Percentiles rank a stretch among this genome's conserved stretches.
Evolutionary conservation across 352 stramenopile genomes (phyloP).

Genomic region (Thraustotheca clavata): DNA sequence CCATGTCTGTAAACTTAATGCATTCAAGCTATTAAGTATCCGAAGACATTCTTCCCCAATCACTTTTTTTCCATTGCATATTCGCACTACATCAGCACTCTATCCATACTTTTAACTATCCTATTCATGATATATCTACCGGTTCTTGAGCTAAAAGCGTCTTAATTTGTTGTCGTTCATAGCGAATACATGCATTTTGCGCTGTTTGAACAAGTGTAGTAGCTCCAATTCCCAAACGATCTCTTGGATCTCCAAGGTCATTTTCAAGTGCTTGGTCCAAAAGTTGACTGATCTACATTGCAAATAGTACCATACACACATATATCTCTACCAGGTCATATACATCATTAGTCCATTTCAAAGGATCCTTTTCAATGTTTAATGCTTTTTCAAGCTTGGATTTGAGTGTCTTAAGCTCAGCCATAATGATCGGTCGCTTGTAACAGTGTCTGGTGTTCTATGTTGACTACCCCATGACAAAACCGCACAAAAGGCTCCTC

Average conservation of each 20-base stretch:
- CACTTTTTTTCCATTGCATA: slow-evolving; percentile 16
- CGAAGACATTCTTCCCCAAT: slow-evolving; percentile 10
- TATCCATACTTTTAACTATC: background rate
- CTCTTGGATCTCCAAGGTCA: slow-evolving; percentile 2
- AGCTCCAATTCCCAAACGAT: slow-evolving; percentile 6
- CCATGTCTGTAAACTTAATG: background rate
- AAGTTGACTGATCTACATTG: background rate
- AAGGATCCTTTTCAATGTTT: background rate
- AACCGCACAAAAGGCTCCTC: too few relatives aligned
- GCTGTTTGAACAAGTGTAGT: slow-evolving; percentile 9
- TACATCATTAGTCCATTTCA: slow-evolving; percentile 6
- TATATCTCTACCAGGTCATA: background rate
- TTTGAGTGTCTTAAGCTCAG: slow-evolving; percentile 3
- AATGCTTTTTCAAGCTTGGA: slow-evolving; percentile 8
- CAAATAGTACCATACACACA: too few relatives aligned
- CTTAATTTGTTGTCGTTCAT: slow-evolving; percentile 14
- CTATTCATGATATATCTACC: background rate
- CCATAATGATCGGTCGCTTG: background rate
- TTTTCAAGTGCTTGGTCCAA: slow-evolving; percentile 11
- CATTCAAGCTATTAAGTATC: slow-evolving; percentile 12
- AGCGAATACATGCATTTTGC: slow-evolving; percentile 9
- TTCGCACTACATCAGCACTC: slow-evolving; percentile 4
- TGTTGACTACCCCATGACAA: too few relatives aligned
- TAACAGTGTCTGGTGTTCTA: too few relatives aligned
- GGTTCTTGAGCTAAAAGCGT: background rate